Conservation (phyloP, 768 basidiomycete species). For the Trametes elegans region DNA sequence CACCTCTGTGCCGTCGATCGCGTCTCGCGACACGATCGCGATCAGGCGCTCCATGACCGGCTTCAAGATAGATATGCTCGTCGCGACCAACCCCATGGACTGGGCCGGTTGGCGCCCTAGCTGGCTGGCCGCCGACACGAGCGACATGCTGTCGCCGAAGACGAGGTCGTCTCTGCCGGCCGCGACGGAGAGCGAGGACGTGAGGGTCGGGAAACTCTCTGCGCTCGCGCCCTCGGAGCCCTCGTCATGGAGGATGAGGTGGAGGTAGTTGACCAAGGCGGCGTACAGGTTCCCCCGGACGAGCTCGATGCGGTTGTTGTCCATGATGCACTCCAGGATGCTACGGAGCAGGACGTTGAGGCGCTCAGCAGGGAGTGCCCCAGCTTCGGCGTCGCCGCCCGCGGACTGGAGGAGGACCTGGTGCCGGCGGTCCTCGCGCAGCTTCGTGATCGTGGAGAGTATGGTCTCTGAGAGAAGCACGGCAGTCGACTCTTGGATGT, state of each 20-base stretch:
- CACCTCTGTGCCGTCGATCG: constrained; percentile 91
- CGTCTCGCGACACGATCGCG: constrained; percentile 77
- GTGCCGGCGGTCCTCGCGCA: constrained; percentile 79
- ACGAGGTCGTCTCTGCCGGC: constrained; percentile 40
- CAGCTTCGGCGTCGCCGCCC: constrained; percentile 58
- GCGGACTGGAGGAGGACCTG: constrained; percentile 67
- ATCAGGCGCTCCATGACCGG: constrained; percentile 70
- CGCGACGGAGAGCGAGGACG: constrained; percentile 10
- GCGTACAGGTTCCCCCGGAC: constrained; percentile 96
- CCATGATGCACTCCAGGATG: constrained; percentile 71
- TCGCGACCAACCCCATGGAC: constrained; percentile 44
- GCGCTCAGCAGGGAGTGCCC: constrained; percentile 77
- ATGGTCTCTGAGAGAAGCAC: constrained; percentile 83
- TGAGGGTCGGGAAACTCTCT: constrained; percentile 7
- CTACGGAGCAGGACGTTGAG: constrained; percentile 71
- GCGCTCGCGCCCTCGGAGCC: background rate
- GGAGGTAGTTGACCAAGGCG: constrained; percentile 83
- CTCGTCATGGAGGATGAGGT: constrained; percentile 48
- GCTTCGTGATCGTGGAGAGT: constrained; percentile 79
- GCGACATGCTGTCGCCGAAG: constrained; percentile 37
- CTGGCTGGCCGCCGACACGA: constrained; percentile 6
- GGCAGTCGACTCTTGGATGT: constrained; percentile 68
- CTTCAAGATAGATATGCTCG: constrained; percentile 67
- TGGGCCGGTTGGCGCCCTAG: constrained; percentile 2
- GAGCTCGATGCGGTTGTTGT: constrained; percentile 76